Base-by-base conservation (phyloP, 2,329 filamentous ascomycete species). In the Epichloe elymi region DNA sequence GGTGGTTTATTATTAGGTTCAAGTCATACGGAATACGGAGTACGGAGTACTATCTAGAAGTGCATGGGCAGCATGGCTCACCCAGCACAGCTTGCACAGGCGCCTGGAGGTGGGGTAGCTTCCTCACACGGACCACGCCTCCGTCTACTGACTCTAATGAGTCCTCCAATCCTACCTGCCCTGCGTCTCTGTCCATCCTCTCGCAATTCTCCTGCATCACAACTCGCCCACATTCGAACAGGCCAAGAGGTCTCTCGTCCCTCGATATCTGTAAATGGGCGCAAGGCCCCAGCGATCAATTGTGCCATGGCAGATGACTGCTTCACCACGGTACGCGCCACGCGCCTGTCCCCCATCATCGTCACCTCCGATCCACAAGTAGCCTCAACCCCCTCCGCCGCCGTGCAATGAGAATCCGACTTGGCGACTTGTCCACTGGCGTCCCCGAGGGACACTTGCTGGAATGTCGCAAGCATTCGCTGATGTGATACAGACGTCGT, bases 231-330 rank as follows among this genome's bases (percentile, higher is more conserved):
- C 26, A 26, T 41, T 26, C 14, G 15, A 37, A n/a, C 41, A 17
- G 23, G 19, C 20, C 17, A 41, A 26, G 15, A 23, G 17, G 45
- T 38, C 46, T 19, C 43, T 41, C 46, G 47, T 49, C 46, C 30
- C 14, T 43, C 42, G 15, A 48, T 38, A 23, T 55, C 61, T 56
- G 63, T 67, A 65, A 65, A 74, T 74, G 70, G 67, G 69, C 66
- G 66, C 63, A 62, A 60, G 53, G 60, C 63, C 66, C 66, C 64
- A 66, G 61, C 62, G 57, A 62, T 64, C 62, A 63, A 67, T 70
- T 67, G 66, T 72, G 67, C 66, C 67, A 75, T 75, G 73, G 72
- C 70, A 69, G 65, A 69, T 63, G 66, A 62, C 64, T 65, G 63
- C 63, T 60, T 67, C 63, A 66, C 61, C 63, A 64, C 69, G 69